Base-by-base conservation (phyloP, 768 basidiomycete genomes). In the Lentinula raphanica region DNA sequence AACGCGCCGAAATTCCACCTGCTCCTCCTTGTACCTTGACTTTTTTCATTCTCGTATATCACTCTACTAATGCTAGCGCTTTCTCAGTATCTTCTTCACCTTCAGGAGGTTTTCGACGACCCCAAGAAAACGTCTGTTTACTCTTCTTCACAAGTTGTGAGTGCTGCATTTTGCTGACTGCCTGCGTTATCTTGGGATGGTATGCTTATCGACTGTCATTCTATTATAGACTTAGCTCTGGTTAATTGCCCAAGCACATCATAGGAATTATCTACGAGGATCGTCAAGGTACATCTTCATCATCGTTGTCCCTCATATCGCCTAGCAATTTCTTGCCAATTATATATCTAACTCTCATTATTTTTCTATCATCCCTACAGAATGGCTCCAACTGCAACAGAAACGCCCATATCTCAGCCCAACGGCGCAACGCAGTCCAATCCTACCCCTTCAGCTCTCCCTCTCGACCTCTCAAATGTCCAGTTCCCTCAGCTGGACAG, bases 401-500 rank as follows among this genome's bases (percentile, higher is more conserved):
- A 53, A 53, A 11, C 51, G 13, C 51, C 51, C 11, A 53, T 53
- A 25, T 5, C 51, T 9, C 35, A 32, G 15, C 51, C 51, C 51
- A 7, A 35, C 11, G 51, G 32, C 3, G 3, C 23, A 21, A 5
- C 35, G 12, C 46, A 48, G 46, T 5, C 46, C n/a, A n/a, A n/a
- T n/a, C n/a, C n/a, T n/a, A n/a, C n/a, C 15, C 46, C 23, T 5
- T 25, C 51, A 36, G 23, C 32, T 50, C 49, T 35, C 13, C 51
- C 32, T 23, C n/a, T 53, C 8, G 51, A 53, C 36, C 25, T 53
- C 9, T 27, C 49, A 17, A 32, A n/a, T n/a, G 58, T 58, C 13
- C 49, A 49, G 6, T 50, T 58, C 25, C 48, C 58, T 42, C 28
- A 54, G 23, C 69, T 87, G 49, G 81, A 84, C 65, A 74, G 78